Evolutionary conservation across 2,329 filamentous ascomycete species (phyloP), one percentile per base, ranked within the genome.

Genomic region (Torrubiella hemipterigena): DNA sequence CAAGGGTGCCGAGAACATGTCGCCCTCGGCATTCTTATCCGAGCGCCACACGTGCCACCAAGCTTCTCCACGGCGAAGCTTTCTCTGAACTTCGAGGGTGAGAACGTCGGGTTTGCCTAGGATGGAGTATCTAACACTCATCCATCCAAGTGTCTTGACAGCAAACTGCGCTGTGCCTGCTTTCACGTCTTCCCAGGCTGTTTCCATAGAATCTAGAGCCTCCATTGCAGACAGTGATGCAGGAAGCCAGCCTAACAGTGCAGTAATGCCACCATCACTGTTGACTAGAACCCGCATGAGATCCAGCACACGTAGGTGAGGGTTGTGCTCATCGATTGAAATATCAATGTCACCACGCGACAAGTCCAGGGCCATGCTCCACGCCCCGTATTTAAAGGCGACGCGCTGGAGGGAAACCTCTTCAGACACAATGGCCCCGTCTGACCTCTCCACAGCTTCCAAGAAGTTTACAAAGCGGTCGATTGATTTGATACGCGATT

Each of bases 391-490:
- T n/a, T 64, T 70, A 49, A 91, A 85, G 3, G 68, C 58, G 6
- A 91, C 67, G 38, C 69, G 62, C 41, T 63, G 61, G 33, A 89
- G 60, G 12, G 69, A 73, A 33, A 79, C 64, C 24, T 66, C 59
- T 41, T 77, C 66, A 47, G 69, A 69, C 26, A 59, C 58, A 21
- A 81, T 67, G 31, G 67, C 62, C 12, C 62, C 63, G 28, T 61
- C 59, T 41, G 70, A 62, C 38, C 63, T 59, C 33, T 73, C 61
- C 38, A 87, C 69, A 2, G 77, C 73, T 27, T 75, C 68, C 17
- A 85, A 62, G 44, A 82, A 83, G 26, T 69, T 68, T 23, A 84
- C 75, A 17, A 91, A 64, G 14, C 78, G 71, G 44, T 81, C 73
- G 35, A 91, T 70, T 10, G 75, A 70, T 41, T 73, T 67, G 27